phyloP scores from a whole-genome alignment of 2,329 filamentous ascomycete species.

The Stemphylium vesicarium region DNA sequence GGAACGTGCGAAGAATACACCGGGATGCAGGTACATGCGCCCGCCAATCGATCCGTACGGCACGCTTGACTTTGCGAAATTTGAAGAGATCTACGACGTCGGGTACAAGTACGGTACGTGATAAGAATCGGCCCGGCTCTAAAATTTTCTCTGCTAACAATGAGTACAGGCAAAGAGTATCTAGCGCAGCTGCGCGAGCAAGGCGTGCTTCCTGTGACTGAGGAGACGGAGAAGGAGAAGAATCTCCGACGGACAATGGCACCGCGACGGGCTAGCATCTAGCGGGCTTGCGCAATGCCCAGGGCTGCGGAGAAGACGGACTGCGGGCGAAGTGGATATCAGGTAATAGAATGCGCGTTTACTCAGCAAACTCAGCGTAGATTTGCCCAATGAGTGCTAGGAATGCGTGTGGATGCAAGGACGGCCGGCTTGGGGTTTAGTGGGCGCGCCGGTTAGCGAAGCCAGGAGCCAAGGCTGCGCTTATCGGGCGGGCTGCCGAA shows the following conservation, averaged over 20 bases:
- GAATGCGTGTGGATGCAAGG: conserved; percentile 21
- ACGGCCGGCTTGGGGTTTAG: conserved; percentile 20
- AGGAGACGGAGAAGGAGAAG: conserved; percentile 59
- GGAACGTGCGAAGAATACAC: conserved; percentile 87
- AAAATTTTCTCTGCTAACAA: conserved; percentile 2
- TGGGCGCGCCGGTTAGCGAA: conserved; percentile 11
- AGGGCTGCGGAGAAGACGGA: conserved; percentile 15
- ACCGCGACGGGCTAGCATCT: conserved; percentile 47
- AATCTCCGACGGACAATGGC: conserved; percentile 61
- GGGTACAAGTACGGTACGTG: conserved; percentile 76
- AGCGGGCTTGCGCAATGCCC: conserved; percentile 2
- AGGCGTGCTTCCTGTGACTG: conserved; percentile 70
- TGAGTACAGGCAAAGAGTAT: conserved; percentile 67
- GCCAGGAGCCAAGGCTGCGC: conserved; percentile 5
- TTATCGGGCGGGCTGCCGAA: conserved; percentile 18
- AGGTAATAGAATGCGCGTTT: conserved; percentile 24
- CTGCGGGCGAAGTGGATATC: conserved; percentile 15
- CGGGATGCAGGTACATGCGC: conserved; percentile 94
- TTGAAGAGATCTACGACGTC: conserved; percentile 93
- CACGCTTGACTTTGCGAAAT: conserved; percentile 94
- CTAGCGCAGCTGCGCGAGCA: conserved; percentile 77
- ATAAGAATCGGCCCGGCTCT: neutral
- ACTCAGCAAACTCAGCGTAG: conserved; percentile 16
- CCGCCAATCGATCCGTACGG: conserved; percentile 93
- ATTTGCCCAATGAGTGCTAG: conserved; percentile 24